Conservation (phyloP, 495 filamentous ascomycete species). For the Astrothelium subdiscretum region DNA sequence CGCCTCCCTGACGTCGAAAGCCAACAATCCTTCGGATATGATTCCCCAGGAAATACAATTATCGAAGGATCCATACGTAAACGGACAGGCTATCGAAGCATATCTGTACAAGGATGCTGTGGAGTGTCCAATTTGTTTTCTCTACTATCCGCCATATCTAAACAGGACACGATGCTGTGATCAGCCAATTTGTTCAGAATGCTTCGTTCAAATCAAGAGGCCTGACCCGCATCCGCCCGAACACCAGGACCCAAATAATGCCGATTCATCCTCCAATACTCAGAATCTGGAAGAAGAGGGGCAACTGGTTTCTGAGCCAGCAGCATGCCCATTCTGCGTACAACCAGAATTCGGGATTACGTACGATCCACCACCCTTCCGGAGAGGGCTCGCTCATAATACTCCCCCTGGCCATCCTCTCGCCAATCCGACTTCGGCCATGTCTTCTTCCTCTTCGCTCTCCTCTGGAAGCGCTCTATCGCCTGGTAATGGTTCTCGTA, state of each 20-base stretch:
- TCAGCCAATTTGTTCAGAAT: slow-evolving; percentile 95
- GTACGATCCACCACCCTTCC: slow-evolving; percentile 79
- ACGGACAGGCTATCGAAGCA: slow-evolving; percentile 82
- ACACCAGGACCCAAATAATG: slow-evolving; percentile 41
- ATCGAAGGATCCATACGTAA: slow-evolving; percentile 74
- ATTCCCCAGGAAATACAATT: slow-evolving; percentile 66
- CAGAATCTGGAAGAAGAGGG: slow-evolving; percentile 38
- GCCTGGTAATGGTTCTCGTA: slow-evolving; percentile 33
- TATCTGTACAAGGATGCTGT: slow-evolving; percentile 81
- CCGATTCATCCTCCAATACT: slow-evolving; percentile 1
- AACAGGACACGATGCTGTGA: slow-evolving; percentile 94
- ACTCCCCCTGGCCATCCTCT: slow-evolving; percentile 33
- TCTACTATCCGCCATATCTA: slow-evolving; percentile 92
- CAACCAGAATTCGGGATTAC: slow-evolving; percentile 91
- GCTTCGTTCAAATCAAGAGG: slow-evolving; percentile 96
- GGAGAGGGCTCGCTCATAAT: slow-evolving; percentile 65
- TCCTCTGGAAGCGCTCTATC: slow-evolving; percentile 39
- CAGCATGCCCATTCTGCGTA: slow-evolving; percentile 92
- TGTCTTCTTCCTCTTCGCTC: slow-evolving; percentile 54
- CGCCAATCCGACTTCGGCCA: slow-evolving; percentile 51
- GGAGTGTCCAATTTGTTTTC: slow-evolving; percentile 94
- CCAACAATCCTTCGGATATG: slow-evolving; percentile 56
- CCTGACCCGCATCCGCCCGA: slow-evolving; percentile 94
- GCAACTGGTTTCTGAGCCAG: slow-evolving; percentile 74
- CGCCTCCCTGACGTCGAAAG: slow-evolving; percentile 65